Base-by-base conservation (phyloP, 2,329 filamentous ascomycete species). In the Fusarium sp. region DNA sequence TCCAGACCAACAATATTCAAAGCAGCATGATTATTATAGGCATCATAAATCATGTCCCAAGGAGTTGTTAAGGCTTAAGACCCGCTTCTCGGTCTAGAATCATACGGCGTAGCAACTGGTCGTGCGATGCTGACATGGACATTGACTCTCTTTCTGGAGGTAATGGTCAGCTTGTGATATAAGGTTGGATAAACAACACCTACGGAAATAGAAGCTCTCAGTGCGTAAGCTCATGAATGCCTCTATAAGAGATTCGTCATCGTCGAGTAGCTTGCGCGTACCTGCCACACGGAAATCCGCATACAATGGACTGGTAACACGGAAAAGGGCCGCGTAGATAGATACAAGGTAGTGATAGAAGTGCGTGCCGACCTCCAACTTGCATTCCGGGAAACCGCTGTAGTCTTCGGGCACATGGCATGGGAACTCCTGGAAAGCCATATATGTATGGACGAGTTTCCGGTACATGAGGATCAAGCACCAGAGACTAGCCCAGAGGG, bases 261-360 rank as follows among this genome's bases (percentile, higher is more conserved):
- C 61, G 15, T 72, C 63, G 15, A 76, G 56, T 7, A 76, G 56
- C 56, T 68, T 63, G 33, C 74, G 71, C 31, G 70, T 75, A 24
- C 66, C 54, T 18, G 63, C 61, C 42, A 75, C 45, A 13, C 74
- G 58, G 20, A 76, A 67, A 58, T 76, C 72, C 49, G 74, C 69
- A 52, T 76, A 75, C 38, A 76, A 55, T 33, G 74, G 74, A 45
- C 74, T 74, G 38, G 72, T 76, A 20, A 72, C 68, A 26, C 74
- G 74, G 53, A 75, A 76, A 15, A 76, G 62, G 20, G 72, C 68
- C 18, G 72, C 71, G 34, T 76, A 76, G 33, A 76, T 75, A 24
- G 74, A 75, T 20, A 76, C 71, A 17, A 76, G 67, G 46, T 75
- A 75, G 43, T 75, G 72, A 60, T 76, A 76, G 45, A 76, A 74